Conservation (phyloP, 805 yeast species). For the Cyberlindnera maritima region DNA sequence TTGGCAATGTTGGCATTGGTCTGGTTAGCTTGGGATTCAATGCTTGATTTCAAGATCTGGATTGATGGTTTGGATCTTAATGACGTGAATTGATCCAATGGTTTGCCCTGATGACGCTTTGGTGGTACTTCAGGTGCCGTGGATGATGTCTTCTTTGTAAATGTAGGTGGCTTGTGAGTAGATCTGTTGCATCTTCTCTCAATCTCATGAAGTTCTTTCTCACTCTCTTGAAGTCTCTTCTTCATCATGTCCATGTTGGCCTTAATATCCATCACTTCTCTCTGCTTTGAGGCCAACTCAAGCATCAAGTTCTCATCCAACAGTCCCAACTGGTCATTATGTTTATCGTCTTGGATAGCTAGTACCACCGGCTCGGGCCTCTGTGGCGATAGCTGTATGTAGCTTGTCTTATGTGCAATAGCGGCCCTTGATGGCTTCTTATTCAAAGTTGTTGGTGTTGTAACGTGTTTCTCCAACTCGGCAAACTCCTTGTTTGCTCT, state of each 20-base stretch:
- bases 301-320: constrained; percentile 30
- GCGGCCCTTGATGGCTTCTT: constrained; percentile 2
- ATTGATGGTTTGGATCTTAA: constrained; percentile 17
- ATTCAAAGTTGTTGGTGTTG: background rate
- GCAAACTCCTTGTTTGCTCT: constrained; percentile 17
- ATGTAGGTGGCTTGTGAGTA: constrained; percentile 5
- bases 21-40: constrained; percentile 5
- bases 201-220: constrained; percentile 35
- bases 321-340: background rate
- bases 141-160: constrained; percentile 5
- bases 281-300: constrained; percentile 49
- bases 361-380: background rate
- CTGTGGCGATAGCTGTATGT: constrained; percentile 9
- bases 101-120: constrained; percentile 6
- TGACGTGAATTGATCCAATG: constrained; percentile 4
- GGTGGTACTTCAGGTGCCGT: constrained; percentile 7
- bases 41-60: constrained; percentile 9
- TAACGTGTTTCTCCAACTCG: constrained; percentile 9
- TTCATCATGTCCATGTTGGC: constrained; percentile 35
- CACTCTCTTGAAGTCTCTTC: constrained; percentile 37
- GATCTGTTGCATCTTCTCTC: constrained; percentile 31
- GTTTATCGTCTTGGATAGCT: background rate
- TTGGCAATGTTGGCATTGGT: constrained; percentile 18
- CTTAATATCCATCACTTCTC: constrained; percentile 48
- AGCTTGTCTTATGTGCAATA: constrained; percentile 5